Evolutionary conservation across 2,329 filamentous ascomycete species (phyloP).

Genomic region (Escovopsis sp.): DNA sequence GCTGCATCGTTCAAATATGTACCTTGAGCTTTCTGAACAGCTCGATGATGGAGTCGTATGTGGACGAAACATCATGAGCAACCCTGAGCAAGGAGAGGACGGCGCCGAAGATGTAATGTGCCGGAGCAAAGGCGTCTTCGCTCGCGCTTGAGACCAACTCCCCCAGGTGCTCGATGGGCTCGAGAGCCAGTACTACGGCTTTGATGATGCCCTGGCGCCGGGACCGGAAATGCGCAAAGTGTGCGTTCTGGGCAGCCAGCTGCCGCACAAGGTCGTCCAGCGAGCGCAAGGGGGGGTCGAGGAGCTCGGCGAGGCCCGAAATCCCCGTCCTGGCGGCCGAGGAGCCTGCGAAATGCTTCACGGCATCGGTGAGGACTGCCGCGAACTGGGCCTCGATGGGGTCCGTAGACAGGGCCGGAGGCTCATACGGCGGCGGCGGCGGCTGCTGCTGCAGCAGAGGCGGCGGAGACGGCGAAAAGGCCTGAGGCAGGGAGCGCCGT

Average conservation of each 20-base stretch:
- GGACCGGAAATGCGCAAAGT: conserved; percentile 22
- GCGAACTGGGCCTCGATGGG: conserved; percentile 9
- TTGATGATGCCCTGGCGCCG: conserved; percentile 20
- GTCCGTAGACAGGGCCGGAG: not conserved
- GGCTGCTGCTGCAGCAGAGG: too few species aligned
- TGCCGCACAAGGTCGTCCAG: conserved; percentile 17
- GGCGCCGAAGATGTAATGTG: conserved; percentile 26
- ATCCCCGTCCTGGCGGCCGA: conserved; percentile 9
- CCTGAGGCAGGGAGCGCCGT: too few species aligned
- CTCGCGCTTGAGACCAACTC: conserved; percentile 21
- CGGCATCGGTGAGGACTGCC: conserved; percentile 19
- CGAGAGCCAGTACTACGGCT: conserved; percentile 15
- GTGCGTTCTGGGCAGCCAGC: conserved; percentile 20
- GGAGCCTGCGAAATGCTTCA: conserved; percentile 16
- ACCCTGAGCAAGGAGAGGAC: conserved; percentile 27
- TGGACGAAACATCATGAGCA: conserved; percentile 27
- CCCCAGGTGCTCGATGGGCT: conserved; percentile 25
- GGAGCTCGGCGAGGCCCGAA: conserved; percentile 15
- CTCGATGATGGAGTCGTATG: conserved; percentile 29
- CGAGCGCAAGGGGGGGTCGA: conserved; percentile 17
- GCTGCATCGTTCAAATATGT: conserved; percentile 3
- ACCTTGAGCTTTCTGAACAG: conserved; percentile 26
- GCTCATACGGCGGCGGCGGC: too few species aligned
- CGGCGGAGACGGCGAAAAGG: too few species aligned
- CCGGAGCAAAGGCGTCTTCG: conserved; percentile 24